phyloP scores from a whole-genome alignment of 768 basidiomycete genomes.

The Astraeus odoratus region DNA sequence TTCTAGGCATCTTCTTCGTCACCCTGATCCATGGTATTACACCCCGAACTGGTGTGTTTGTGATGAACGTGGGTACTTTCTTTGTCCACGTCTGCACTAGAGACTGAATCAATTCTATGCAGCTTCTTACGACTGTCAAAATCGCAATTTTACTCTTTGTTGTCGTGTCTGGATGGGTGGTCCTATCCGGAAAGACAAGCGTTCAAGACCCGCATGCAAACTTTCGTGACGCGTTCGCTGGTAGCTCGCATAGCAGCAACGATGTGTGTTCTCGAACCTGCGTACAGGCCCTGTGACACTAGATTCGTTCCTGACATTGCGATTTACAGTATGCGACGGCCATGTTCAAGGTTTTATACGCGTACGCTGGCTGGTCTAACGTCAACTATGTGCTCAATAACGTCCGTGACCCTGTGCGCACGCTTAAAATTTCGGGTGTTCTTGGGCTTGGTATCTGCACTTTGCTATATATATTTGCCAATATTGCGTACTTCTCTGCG shows the following conservation, averaged over 20 bases:
- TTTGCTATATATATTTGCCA: slow-evolving; percentile 46
- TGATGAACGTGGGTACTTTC: slow-evolving; percentile 43
- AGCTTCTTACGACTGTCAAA: slow-evolving; percentile 50
- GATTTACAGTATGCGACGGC: slow-evolving; percentile 49
- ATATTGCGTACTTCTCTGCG: slow-evolving; percentile 49
- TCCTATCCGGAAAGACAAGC: slow-evolving; percentile 49
- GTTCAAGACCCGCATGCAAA: slow-evolving; percentile 52
- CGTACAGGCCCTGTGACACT: background rate
- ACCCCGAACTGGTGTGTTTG: slow-evolving; percentile 39
- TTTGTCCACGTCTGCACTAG: background rate
- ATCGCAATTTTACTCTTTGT: slow-evolving; percentile 47
- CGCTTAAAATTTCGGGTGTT: slow-evolving; percentile 56
- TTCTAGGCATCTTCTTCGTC: slow-evolving; percentile 42
- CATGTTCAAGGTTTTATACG: slow-evolving; percentile 49
- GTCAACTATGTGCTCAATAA: slow-evolving; percentile 57
- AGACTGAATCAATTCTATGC: background rate
- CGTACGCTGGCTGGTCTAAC: slow-evolving; percentile 47
- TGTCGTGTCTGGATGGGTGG: slow-evolving; percentile 53
- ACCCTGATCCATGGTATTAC: slow-evolving; percentile 47
- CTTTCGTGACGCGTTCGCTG: slow-evolving; percentile 52
- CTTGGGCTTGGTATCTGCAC: slow-evolving; percentile 51
- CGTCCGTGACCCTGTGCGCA: slow-evolving; percentile 51
- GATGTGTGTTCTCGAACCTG: slow-evolving; percentile 24
- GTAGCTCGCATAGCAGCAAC: slow-evolving; percentile 46
- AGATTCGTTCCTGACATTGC: background rate